These are phyloP conservation scores for Clonostachys byssicola DNA, from an alignment of 2,329 filamentous ascomycete species.

Conservation along the genomic window DNA sequence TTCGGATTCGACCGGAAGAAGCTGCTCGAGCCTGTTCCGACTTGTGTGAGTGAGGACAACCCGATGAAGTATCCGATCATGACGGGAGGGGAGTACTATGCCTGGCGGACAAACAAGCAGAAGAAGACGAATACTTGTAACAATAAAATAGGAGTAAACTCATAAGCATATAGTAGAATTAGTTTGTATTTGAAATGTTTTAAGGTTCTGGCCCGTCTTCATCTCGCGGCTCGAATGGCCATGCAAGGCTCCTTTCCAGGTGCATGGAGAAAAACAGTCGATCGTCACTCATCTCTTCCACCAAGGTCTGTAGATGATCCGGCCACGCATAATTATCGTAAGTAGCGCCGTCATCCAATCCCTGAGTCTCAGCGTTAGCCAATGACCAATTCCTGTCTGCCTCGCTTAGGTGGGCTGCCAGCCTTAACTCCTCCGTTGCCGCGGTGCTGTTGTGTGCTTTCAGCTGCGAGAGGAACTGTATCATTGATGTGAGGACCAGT, in stretches of 20 bases:
- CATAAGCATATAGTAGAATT: too few species aligned
- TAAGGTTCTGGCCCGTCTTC: too few species aligned
- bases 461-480: constrained; percentile 11
- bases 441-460: constrained; percentile 1
- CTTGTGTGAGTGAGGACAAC: constrained; percentile 19
- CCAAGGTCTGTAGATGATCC: too few species aligned
- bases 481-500: constrained; percentile 17
- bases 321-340: too few species aligned
- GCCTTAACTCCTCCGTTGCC: neutral
- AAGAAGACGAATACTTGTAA: neutral
- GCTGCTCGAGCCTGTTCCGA: constrained; percentile 19
- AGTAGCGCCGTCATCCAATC: too few species aligned
- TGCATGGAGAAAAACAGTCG: too few species aligned
- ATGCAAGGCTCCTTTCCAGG: too few species aligned
- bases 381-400: neutral
- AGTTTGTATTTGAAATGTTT: too few species aligned
- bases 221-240: too few species aligned
- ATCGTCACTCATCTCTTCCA: too few species aligned
- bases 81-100: constrained; percentile 24
- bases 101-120: constrained; percentile 21
- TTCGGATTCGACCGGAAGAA: constrained; percentile 11
- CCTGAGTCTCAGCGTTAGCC: too few species aligned
- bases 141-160: too few species aligned
- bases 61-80: constrained; percentile 25
- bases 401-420: neutral